phyloP scores from a whole-genome alignment of 805 yeast genomes.

The Wickerhamomyces queroliae region DNA sequence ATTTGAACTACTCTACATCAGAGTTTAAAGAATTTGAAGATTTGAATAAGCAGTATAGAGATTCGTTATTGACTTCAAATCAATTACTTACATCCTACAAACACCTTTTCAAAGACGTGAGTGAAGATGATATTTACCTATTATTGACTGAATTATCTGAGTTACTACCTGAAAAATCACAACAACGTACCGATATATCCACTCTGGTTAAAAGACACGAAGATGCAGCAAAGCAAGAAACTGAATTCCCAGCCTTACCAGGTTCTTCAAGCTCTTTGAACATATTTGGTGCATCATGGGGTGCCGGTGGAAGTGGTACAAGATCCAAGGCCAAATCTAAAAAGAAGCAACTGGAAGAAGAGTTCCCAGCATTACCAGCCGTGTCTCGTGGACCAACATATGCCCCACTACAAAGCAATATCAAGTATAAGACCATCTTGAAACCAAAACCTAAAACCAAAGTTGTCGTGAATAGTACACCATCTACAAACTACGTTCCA shows the following conservation, averaged over 20 bases:
- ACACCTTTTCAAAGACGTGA: constrained; percentile 35
- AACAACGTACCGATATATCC: constrained; percentile 33
- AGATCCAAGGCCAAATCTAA: constrained; percentile 10
- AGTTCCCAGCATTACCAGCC: constrained; percentile 27
- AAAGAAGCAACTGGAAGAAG: constrained; percentile 7
- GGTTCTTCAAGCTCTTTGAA: constrained; percentile 20
- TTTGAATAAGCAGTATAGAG: constrained; percentile 41
- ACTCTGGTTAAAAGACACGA: constrained; percentile 21
- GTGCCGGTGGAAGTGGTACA: constrained; percentile 9
- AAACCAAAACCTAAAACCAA: constrained; percentile 2
- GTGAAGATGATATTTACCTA: constrained; percentile 46
- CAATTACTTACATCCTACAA: constrained; percentile 43
- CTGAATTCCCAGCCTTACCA: constrained; percentile 46
- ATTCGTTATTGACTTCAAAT: constrained; percentile 39
- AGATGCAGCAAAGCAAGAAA: constrained; percentile 23
- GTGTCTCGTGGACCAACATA: constrained; percentile 5
- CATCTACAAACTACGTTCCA: constrained; percentile 20
- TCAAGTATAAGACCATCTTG: constrained; percentile 13
- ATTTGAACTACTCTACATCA: constrained; percentile 47
- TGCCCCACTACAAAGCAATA: constrained; percentile 17
- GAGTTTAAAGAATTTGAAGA: constrained; percentile 43
- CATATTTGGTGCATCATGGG: constrained; percentile 25
- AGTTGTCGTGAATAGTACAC: constrained; percentile 9
- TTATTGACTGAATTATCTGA: constrained; percentile 58
- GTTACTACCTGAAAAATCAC: constrained; percentile 41